A percentile compares a stretch with the other conserved stretches of the same genome.
Conservation (phyloP, 345 rosid species). For the Tarenaya hassleriana region DNA sequence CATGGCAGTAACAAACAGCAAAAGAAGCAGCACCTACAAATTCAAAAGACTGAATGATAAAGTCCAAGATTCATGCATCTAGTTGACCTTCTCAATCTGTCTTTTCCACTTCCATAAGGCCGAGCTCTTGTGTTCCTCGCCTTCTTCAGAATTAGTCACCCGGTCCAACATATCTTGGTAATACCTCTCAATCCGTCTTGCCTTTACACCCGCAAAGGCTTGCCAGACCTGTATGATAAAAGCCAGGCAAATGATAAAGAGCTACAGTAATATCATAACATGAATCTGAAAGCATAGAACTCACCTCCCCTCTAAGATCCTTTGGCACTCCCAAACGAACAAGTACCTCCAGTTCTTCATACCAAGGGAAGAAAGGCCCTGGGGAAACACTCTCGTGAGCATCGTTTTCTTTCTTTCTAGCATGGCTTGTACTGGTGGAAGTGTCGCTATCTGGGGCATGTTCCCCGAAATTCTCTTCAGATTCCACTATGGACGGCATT, state of each 20-base stretch:
- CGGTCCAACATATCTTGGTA: constrained; percentile 68
- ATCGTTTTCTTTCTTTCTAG: constrained; percentile 24
- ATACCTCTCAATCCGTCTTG: constrained; percentile 67
- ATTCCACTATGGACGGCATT: constrained; percentile 29
- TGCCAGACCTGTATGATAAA: constrained; percentile 74
- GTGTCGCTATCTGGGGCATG: constrained; percentile 31
- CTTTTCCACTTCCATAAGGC: constrained; percentile 57
- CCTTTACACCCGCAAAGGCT: constrained; percentile 89
- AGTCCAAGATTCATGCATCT: constrained; percentile 48
- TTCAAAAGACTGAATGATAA: constrained; percentile 49
- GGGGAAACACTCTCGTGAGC: constrained; percentile 27
- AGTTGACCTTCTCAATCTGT: constrained; percentile 96
- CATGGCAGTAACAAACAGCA: constrained; percentile 25
- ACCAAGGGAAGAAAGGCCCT: constrained; percentile 54
- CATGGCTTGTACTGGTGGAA: constrained; percentile 18
- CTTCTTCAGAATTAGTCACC: constrained; percentile 42
- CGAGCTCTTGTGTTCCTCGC: constrained; percentile 32
- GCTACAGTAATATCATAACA: constrained; percentile 13
- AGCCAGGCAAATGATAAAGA: constrained; percentile 1
- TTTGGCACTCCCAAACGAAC: constrained; percentile 93
- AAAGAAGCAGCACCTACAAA: constrained; percentile 46
- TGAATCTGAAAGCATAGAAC: constrained; percentile 17
- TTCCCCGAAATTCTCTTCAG: constrained; percentile 34
- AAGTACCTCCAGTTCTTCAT: constrained; percentile 77
- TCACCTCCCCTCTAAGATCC: constrained; percentile 93